Evolutionary conservation across 1,284 basidiomycete genomes (phyloP), one percentile per base, ranked within the genome.

Genomic region (Fistulinella staudtii): DNA sequence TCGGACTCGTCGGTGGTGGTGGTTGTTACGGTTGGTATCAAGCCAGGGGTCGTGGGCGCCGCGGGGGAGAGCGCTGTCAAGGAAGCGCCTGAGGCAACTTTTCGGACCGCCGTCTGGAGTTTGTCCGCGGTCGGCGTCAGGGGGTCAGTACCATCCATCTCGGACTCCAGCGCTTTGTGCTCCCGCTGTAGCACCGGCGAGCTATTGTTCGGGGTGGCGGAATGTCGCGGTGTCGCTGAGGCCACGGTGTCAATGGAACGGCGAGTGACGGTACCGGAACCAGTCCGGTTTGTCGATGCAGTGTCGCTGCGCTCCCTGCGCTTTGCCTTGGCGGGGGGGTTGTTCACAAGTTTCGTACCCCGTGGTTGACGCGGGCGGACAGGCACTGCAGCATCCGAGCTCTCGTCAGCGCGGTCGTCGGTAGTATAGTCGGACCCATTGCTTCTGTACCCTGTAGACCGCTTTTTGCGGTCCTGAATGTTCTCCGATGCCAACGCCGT

Each of bases 1-100:
- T 89, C 86, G 24, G 86, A 88, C 53, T 88, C 87, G 52, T 89
- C 86, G 9, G 86, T 83, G 20, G 73, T 69, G 11, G 63, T 66
- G 28, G 71, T 68, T 17, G 70, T 53, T n/a, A n/a, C n/a, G 2
- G 64, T 63, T 3, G 71, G 66, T 1, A 72, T 72, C 40, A 72
- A 61, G 15, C 71, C 66, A 15, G 72, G 71, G 4, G 69, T 69
- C 23, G 64, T 60, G 5, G 69, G 67, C 18, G 67, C 48, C 5
- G 33, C 43, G 52, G 69, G 52, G 49, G 69, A 61, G 49, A 67
- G 40, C 46, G 62, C 67, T 45, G 54, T 60, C 49, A 66, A 54
- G n/a, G 63, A 66, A 28, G 61, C 60, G 6, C 56, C 61, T 14
- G 67, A 65, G 6, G 61, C 52, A 34, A 70, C 63, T 51, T 67